A percentile compares a stretch with the other conserved stretches of the same genome.
These are phyloP conservation scores for Rhodamnia argentea DNA, from an alignment of 345 rosid species.

Conservation along the genomic window DNA sequence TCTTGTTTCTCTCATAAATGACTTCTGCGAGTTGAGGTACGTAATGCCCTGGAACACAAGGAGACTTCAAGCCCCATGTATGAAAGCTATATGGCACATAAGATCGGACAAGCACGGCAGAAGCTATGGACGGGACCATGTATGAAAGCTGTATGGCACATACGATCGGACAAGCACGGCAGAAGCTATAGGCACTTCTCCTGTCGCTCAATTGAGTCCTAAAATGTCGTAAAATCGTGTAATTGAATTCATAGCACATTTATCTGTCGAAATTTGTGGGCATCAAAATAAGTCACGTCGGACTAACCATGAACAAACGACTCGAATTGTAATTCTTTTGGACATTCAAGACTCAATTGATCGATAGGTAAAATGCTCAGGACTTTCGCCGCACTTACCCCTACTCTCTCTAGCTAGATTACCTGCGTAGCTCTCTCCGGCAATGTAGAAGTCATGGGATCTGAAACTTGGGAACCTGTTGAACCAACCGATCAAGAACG, in stretches of 20 bases:
- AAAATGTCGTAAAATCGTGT: too few species aligned
- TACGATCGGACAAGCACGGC: background rate
- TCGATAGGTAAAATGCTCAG: background rate
- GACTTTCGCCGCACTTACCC: background rate
- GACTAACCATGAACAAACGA: too few species aligned
- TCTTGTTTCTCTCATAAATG: conserved; percentile 45
- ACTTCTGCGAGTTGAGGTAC: conserved; percentile 77
- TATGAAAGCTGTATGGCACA: background rate
- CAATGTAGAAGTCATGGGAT: conserved; percentile 49
- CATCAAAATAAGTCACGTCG: too few species aligned
- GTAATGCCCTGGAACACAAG: conserved; percentile 43
- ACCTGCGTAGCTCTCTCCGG: conserved; percentile 93
- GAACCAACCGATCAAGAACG: conserved; percentile 61
- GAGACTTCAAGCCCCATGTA: background rate
- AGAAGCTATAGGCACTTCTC: background rate
- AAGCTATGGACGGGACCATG: background rate
- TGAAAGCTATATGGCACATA: background rate
- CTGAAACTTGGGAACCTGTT: conserved; percentile 50
- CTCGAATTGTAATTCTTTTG: background rate
- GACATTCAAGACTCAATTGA: background rate
- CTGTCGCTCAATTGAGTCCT: background rate
- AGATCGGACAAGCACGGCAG: background rate
- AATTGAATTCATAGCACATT: background rate
- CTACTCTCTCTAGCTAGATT: background rate
- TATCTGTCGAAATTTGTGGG: background rate